Evolutionary conservation across 2,329 filamentous ascomycete species (phyloP), one percentile per base, ranked within the genome.

Genomic region (Simplicillium sp.): DNA sequence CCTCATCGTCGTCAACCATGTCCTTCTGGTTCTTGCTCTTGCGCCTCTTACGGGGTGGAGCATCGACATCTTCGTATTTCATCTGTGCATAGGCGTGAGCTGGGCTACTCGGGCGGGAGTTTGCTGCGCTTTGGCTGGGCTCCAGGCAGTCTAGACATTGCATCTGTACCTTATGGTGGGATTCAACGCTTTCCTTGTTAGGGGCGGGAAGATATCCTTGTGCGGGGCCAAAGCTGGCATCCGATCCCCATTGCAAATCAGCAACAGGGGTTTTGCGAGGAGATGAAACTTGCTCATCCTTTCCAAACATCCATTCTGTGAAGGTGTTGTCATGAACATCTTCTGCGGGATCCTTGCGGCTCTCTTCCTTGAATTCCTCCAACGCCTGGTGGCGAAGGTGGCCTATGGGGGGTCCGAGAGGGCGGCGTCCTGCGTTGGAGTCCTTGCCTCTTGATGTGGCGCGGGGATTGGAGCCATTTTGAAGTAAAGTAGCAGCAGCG

Each of bases 161-260:
- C 13, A 82, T 58, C 34, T 79, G 67, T 29, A 70, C 66, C 44
- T 71, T 67, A 31, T 75, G 70, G 28, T 80, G 58, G 11, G 71
- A 68, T 44, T 81, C 77, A 28, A 67, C 66, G 3, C 75, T 75
- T 31, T 81, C 77, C 48, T 75, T 70, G 44, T 70, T 62, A 7
- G 71, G 66, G 9, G 67, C 65, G 1, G 79, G 73, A 7, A 75
- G 62, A 50, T 80, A 87, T n/a, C 68, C 71, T 49, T 76, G 73
- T 6, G 68, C 56, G 16, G 61, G 58, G 45, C 64, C 70, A 54
- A 87, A 87, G 43, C 67, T 75, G n/a, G 70, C 57, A 56, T 87
- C 82, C 1, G 82, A 82, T 9, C 82, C 82, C 74, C 78, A 86
- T 46, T 75, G 73, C 35, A 83, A 66, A 39, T 73, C 67, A 51